A percentile compares a stretch with the other conserved stretches of the same genome.
Conservation (phyloP, 2,329 filamentous ascomycete species). For the Hymenoscyphus infarciens region DNA sequence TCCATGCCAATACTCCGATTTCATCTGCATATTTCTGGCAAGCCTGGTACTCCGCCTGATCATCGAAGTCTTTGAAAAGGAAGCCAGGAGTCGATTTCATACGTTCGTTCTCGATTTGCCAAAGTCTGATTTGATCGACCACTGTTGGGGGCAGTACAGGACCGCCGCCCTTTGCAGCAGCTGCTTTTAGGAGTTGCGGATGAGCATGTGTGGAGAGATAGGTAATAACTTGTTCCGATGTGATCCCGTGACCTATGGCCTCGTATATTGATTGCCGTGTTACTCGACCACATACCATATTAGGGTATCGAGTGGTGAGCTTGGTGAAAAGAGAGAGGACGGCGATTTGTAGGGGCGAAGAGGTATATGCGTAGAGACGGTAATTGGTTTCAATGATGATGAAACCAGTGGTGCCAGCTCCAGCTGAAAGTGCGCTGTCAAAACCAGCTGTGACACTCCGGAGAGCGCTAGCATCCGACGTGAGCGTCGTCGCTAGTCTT, state of each 20-base stretch:
- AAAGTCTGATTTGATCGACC: conserved; percentile 93
- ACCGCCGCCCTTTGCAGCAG: conserved; percentile 31
- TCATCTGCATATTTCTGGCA: conserved; percentile 79
- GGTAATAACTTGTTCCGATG: conserved; percentile 88
- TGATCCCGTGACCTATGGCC: conserved; percentile 88
- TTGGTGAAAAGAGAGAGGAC: conserved; percentile 87
- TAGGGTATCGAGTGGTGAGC: conserved; percentile 86
- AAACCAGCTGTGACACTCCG: conserved; percentile 68
- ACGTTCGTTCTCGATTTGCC: conserved; percentile 95
- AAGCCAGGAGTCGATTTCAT: conserved; percentile 83
- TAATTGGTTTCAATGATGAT: conserved; percentile 99
- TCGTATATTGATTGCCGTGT: conserved; percentile 83
- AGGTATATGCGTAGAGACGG: conserved; percentile 93
- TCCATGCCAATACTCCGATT: conserved; percentile 86
- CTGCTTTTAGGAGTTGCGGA: conserved; percentile 74
- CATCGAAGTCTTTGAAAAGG: conserved; percentile 84
- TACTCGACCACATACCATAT: conserved; percentile 88
- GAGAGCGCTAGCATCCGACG: conserved; percentile 66
- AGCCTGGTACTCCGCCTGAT: conserved; percentile 64
- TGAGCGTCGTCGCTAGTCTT: conserved; percentile 88
- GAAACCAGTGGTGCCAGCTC: conserved; percentile 61
- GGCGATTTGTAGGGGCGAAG: conserved; percentile 88
- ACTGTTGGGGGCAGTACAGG: conserved; percentile 91
- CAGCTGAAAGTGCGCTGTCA: conserved; percentile 57
- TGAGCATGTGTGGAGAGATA: conserved; percentile 92